A percentile compares a stretch with the other conserved stretches of the same genome.
These are phyloP conservation scores for Herpetospermum pedunculosum DNA, from an alignment of 306 rosid genomes.

Conservation along the genomic window DNA sequence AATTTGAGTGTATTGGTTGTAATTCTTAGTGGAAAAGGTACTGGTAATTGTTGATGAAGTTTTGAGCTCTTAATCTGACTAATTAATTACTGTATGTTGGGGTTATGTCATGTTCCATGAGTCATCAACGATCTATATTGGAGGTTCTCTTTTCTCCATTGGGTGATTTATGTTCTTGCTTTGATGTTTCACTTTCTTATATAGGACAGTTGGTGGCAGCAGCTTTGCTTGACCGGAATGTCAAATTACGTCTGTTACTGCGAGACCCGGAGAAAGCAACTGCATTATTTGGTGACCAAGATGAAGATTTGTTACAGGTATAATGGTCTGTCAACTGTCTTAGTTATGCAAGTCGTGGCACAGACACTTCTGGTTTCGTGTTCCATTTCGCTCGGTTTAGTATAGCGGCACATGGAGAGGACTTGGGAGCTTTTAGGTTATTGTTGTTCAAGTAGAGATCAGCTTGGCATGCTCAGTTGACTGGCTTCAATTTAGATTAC, in stretches of 20 bases:
- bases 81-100: neutral
- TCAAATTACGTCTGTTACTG: conserved; percentile 55
- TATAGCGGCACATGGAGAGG: neutral
- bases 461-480: neutral
- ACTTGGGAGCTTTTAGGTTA: neutral
- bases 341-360: neutral
- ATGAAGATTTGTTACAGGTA: conserved; percentile 58
- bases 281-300: conserved; percentile 60
- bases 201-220: conserved; percentile 92
- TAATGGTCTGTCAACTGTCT: neutral
- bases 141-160: neutral
- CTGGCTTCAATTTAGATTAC: neutral
- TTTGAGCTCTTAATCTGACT: neutral
- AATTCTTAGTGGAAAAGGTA: neutral
- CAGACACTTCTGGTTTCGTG: neutral
- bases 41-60: neutral
- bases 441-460: neutral
- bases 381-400: neutral
- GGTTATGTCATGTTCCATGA: neutral
- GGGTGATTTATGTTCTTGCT: neutral
- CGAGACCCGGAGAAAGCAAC: conserved; percentile 75
- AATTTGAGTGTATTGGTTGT: neutral
- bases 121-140: neutral
- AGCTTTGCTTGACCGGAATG: conserved; percentile 59
- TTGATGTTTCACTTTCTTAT: conserved; percentile 11